A percentile compares a stretch with the other conserved stretches of the same genome.
These are phyloP conservation scores for Aspergillus transmontanensis DNA, from an alignment of 2,329 filamentous ascomycete species.

Conservation along the genomic window DNA sequence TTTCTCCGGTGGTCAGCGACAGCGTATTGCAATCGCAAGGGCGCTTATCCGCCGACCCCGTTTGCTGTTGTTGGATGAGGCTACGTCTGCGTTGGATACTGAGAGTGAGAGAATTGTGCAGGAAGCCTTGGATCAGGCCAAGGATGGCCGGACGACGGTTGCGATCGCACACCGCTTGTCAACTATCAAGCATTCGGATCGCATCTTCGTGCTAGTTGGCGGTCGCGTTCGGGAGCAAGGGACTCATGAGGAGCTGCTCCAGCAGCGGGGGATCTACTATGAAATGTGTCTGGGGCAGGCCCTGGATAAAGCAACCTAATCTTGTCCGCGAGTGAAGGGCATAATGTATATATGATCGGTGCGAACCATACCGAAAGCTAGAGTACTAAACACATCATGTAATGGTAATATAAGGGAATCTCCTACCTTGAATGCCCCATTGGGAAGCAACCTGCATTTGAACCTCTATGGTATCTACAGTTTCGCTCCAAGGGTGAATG, in stretches of 20 bases:
- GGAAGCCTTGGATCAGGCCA: conserved; percentile 21
- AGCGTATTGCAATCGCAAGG: conserved; percentile 47
- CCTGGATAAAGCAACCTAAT: neutral
- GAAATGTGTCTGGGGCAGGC: conserved; percentile 10
- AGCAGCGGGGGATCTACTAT: conserved; percentile 13
- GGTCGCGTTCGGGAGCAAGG: conserved; percentile 44
- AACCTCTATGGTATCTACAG: neutral
- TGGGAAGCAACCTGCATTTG: too few species aligned
- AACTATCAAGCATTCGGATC: conserved; percentile 36
- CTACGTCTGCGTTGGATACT: conserved; percentile 45
- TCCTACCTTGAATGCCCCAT: neutral
- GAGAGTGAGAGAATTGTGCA: conserved; percentile 34
- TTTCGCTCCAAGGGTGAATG: neutral
- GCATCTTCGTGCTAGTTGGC: conserved; percentile 38
- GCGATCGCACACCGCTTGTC: conserved; percentile 43
- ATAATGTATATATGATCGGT: neutral
- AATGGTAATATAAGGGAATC: neutral
- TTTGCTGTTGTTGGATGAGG: conserved; percentile 48
- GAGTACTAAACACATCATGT: neutral
- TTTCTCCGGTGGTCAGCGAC: conserved; percentile 46
- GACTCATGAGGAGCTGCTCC: conserved; percentile 44
- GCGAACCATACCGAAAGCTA: neutral
- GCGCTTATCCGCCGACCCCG: conserved; percentile 44
- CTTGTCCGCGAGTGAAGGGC: neutral
- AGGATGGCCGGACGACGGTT: conserved; percentile 32